Conservation (phyloP, 139 green algal genomes). For the Picochlorum sp. region DNA sequence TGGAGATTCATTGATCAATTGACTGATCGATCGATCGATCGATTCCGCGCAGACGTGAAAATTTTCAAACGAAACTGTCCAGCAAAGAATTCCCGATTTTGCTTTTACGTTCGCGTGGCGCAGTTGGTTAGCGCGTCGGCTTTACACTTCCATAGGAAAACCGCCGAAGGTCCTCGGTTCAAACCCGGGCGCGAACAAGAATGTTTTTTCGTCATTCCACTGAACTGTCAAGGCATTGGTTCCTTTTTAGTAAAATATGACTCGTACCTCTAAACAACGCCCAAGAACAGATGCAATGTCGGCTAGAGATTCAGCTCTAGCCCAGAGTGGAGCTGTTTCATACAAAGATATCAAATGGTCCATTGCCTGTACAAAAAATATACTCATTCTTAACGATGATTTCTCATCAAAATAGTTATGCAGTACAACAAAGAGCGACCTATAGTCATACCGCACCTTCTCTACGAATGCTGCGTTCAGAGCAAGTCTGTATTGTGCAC, state of each 20-base stretch:
- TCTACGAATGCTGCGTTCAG: conserved; percentile 28
- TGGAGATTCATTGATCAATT: no score
- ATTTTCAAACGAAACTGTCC: no score
- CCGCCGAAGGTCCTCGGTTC: conserved; percentile 30
- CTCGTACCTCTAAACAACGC: conserved; percentile 51
- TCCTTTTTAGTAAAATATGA: background rate
- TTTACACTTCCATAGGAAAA: no score
- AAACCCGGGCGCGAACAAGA: conserved; percentile 20
- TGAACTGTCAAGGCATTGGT: no score
- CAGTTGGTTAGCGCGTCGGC: conserved; percentile 28
- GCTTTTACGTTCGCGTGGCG: conserved; percentile 4
- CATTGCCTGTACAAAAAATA: no score
- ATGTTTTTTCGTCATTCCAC: background rate
- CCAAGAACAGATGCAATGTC: conserved; percentile 39
- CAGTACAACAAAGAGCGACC: no score
- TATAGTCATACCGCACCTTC: conserved; percentile 18
- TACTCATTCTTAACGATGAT: no score
- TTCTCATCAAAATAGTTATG: no score
- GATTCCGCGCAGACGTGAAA: no score
- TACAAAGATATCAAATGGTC: conserved; percentile 22
- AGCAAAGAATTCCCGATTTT: background rate
- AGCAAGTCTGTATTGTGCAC: conserved; percentile 5
- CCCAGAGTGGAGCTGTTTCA: conserved; percentile 35
- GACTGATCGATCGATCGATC: no score
- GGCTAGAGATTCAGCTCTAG: conserved; percentile 44